Evolutionary conservation across 768 basidiomycete species (phyloP).

Genomic region (Punctularia strigosozonata): DNA sequence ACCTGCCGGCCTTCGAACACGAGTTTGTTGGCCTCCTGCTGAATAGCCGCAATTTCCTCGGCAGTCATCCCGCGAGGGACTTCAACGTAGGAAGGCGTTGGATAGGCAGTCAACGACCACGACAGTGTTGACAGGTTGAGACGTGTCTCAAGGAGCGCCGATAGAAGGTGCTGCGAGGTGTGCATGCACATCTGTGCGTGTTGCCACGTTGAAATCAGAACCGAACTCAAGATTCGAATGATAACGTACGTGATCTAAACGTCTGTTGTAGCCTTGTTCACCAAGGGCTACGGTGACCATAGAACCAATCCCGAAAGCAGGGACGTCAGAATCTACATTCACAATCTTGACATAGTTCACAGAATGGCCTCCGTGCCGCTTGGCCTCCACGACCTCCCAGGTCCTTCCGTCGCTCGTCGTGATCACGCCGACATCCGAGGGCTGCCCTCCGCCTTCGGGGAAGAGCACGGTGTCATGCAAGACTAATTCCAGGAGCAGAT

Average conservation of each 20-base stretch:
- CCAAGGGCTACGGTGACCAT: constrained; percentile 43
- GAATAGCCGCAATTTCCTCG: constrained; percentile 51
- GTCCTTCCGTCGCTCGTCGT: constrained; percentile 27
- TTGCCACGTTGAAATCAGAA: neutral
- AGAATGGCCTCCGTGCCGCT: constrained; percentile 60
- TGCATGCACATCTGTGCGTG: constrained; percentile 64
- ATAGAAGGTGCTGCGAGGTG: constrained; percentile 75
- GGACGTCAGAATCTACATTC: constrained; percentile 28
- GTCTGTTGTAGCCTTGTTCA: constrained; percentile 45
- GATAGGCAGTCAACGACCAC: constrained; percentile 67
- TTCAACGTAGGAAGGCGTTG: constrained; percentile 68
- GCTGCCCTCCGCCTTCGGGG: constrained; percentile 78
- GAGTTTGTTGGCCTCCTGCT: constrained; percentile 50
- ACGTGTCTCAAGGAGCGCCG: constrained; percentile 60
- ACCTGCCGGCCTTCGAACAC: constrained; percentile 61
- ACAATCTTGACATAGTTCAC: constrained; percentile 54
- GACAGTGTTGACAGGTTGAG: constrained; percentile 61
- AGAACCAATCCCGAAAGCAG: constrained; percentile 38
- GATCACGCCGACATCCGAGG: constrained; percentile 58
- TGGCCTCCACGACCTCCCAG: constrained; percentile 55
- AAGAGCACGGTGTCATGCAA: constrained; percentile 72
- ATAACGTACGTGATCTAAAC: constrained; percentile 60
- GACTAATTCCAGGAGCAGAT: constrained; percentile 49
- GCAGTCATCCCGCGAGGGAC: constrained; percentile 53
- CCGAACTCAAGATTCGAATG: neutral